Conservation (phyloP, 371 early-diverging fungal genomes). For the Mortierella sp. region DNA sequence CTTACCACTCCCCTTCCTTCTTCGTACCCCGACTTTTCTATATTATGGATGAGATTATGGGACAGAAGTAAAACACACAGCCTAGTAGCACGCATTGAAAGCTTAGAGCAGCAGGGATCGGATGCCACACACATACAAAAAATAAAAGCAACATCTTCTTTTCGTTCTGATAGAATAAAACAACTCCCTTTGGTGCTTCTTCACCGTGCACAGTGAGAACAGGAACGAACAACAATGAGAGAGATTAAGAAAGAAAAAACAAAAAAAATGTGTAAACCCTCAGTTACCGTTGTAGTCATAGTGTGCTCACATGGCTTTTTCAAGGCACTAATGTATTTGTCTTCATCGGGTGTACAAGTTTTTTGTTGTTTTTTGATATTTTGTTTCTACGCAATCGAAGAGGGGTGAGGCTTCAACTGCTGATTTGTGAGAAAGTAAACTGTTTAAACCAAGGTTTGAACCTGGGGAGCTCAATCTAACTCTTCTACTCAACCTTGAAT, state of each 20-base stretch:
- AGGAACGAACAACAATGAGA: neutral
- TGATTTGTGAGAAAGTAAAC: neutral
- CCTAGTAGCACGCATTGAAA: neutral
- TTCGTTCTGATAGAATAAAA: neutral
- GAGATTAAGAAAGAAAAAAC: neutral
- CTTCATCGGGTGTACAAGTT: constrained; percentile 9
- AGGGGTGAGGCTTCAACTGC: neutral
- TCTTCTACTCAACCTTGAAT: neutral
- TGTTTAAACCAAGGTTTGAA: neutral
- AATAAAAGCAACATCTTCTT: neutral
- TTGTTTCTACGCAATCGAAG: neutral
- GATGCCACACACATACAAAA: neutral
- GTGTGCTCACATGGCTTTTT: constrained; percentile 19
- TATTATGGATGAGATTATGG: neutral
- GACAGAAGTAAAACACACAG: neutral
- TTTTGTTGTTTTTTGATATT: neutral
- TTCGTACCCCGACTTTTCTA: neutral
- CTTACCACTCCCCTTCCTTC: neutral
- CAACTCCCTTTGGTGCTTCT: neutral
- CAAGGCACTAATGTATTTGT: constrained; percentile 19
- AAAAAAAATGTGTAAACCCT: constrained; percentile 3
- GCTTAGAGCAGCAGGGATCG: neutral
- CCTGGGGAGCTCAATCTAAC: neutral
- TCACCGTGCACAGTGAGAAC: neutral
- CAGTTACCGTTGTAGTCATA: constrained; percentile 25